Evolutionary conservation across 2,329 filamentous ascomycete genomes (phyloP).

Genomic region (Cordyceps cicadae): DNA sequence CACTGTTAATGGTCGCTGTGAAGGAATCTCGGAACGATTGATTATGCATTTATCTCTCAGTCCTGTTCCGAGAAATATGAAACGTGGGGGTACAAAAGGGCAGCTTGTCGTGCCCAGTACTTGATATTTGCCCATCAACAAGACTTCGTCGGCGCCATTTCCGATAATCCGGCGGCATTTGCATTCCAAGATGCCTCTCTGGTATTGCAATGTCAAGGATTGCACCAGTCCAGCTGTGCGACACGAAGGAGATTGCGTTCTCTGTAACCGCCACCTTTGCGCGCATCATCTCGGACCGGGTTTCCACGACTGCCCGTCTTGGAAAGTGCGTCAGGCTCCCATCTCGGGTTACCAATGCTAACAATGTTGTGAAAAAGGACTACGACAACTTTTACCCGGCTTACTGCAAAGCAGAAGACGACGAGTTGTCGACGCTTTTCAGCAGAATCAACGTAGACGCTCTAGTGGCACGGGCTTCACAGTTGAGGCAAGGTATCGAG

Average conservation of each 20-base stretch:
- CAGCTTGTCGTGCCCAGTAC: background rate
- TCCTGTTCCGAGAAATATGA: background rate
- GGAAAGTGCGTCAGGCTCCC: slow-evolving; percentile 24
- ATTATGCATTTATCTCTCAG: background rate
- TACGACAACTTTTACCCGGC: slow-evolving; percentile 26
- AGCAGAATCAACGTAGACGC: slow-evolving; percentile 28
- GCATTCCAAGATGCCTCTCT: slow-evolving; percentile 21
- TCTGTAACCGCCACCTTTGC: slow-evolving; percentile 32
- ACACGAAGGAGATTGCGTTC: slow-evolving; percentile 26
- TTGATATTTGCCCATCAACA: background rate
- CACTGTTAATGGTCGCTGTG: too few relatives aligned
- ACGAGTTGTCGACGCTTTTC: slow-evolving; percentile 27
- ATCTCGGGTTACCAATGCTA: background rate
- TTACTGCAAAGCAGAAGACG: slow-evolving; percentile 24
- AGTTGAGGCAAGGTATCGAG: slow-evolving; percentile 26
- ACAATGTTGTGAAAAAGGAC: slow-evolving; percentile 22
- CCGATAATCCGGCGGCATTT: background rate
- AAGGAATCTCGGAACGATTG: background rate
- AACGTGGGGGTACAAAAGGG: background rate
- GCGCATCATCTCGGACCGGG: slow-evolving; percentile 22
- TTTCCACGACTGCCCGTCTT: slow-evolving; percentile 28
- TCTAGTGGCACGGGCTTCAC: slow-evolving; percentile 27
- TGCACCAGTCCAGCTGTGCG: slow-evolving; percentile 27
- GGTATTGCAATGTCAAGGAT: slow-evolving; percentile 24
- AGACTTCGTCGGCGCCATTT: background rate